Evolutionary conservation across 2,329 filamentous ascomycete genomes (phyloP), one percentile per base, ranked within the genome.

Genomic region (Rhynchosporium graminicola): DNA sequence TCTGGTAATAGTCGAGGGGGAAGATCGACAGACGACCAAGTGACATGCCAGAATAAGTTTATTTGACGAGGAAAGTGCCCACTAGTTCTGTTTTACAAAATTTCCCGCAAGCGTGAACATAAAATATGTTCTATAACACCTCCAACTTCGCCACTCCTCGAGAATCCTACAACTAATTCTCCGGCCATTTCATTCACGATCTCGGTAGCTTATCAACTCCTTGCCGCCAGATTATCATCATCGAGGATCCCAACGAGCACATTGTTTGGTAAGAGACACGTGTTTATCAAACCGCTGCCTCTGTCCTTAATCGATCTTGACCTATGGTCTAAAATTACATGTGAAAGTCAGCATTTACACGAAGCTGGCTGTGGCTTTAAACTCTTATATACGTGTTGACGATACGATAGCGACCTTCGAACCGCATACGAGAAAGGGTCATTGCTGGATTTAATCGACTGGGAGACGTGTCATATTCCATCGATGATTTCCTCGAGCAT

Each of bases 271-370:
- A 48, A 33, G 38, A 65, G 15, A 59, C 66, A 7, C 65, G 68
- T 4, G 69, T 75, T 72, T 58, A 66, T 76, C 29, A 76, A 76
- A 51, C 63, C 74, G 12, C 60, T 76, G 1, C 75, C 73, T 0
- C 15, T 38, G 1, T 76, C 72, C 61, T 69, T 76, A 2, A 33
- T 72, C 29, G 65, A 70, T 33, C 52, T 69, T 13, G 43, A 65
- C 3, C 71, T 72, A 54, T 76, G 62, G 61, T 48, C 42, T 4
- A 29, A 46, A 36, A 59, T 62, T 28, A 26, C 67, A 12, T 67
- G 61, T 47, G 57, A 59, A 28, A 57, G n/a, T 20, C 47, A 60
- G 31, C 55, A 62, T 5, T 57, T 69, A 40, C 57, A 62, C 26
- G 42, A 47, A 47, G 48, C 51, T 61, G 68, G 69, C 45, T 63